phyloP scores from a whole-genome alignment of 1,284 basidiomycete genomes.

The Moesziomyces sp. region DNA sequence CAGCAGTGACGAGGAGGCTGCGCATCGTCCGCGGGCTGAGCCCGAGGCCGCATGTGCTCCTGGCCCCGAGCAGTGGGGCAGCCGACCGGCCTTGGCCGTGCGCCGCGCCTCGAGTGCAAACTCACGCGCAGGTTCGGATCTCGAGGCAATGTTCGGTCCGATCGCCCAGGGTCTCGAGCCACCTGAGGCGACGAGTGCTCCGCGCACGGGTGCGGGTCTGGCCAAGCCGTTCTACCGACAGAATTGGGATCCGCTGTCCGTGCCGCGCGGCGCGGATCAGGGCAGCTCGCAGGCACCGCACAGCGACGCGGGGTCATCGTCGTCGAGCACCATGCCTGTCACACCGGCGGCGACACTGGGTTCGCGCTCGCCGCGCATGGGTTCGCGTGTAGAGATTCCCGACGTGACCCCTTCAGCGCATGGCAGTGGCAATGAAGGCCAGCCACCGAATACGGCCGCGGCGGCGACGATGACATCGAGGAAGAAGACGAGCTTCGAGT shows the following conservation, averaged over 20 bases:
- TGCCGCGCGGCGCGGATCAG: background rate
- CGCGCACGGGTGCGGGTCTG: background rate
- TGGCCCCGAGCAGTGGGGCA: background rate
- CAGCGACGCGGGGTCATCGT: constrained; percentile 17
- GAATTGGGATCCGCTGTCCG: constrained; percentile 19
- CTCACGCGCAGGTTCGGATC: constrained; percentile 25
- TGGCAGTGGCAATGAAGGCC: background rate
- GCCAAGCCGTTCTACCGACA: constrained; percentile 25
- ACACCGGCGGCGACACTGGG: constrained; percentile 6
- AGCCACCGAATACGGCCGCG: background rate
- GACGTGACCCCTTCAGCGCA: background rate
- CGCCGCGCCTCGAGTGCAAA: constrained; percentile 16
- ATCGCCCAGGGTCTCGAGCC: constrained; percentile 22
- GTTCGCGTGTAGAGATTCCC: background rate
- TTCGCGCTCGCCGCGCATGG: constrained; percentile 10
- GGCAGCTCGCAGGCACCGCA: constrained; percentile 3
- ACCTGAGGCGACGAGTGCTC: background rate
- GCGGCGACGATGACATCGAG: background rate
- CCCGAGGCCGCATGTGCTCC: too few species aligned
- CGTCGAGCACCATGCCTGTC: background rate
- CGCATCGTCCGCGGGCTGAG: too few species aligned
- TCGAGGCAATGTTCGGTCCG: constrained; percentile 27
- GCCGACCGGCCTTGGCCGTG: too few species aligned
- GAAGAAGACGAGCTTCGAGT: constrained; percentile 13
- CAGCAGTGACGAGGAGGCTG: background rate